phyloP scores from a whole-genome alignment of 2,329 filamentous ascomycete genomes.

The Stemphylium vesicarium region DNA sequence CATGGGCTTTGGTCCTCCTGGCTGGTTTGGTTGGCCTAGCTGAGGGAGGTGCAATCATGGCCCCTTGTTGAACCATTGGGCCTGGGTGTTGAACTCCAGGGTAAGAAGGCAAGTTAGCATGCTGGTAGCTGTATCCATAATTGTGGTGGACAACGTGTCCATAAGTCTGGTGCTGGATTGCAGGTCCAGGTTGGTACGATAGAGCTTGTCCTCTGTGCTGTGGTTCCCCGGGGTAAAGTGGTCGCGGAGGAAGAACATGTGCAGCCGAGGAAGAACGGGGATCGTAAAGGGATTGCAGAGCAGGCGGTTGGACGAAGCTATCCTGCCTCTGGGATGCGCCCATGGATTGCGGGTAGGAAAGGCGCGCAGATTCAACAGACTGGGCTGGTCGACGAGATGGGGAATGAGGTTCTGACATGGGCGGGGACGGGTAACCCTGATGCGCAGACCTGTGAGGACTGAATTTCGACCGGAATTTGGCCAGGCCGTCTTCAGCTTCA shows the following conservation, averaged over 20 bases:
- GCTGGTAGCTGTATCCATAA: conserved; percentile 42
- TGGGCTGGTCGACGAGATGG: conserved; percentile 48
- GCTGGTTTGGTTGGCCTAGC: conserved; percentile 43
- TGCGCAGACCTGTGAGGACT: conserved; percentile 45
- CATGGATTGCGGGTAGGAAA: conserved; percentile 33
- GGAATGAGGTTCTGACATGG: conserved; percentile 59
- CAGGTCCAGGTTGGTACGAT: conserved; percentile 36
- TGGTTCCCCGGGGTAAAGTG: conserved; percentile 40
- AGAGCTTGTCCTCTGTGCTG: conserved; percentile 30
- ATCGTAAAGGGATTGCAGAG: conserved; percentile 34
- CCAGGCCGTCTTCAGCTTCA: conserved; percentile 45
- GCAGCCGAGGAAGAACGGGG: conserved; percentile 27
- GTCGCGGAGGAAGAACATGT: conserved; percentile 30
- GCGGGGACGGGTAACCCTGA: conserved; percentile 56
- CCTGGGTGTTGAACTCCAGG: conserved; percentile 35
- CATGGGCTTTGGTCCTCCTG: conserved; percentile 73
- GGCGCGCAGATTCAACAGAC: conserved; percentile 40
- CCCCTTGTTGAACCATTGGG: conserved; percentile 40
- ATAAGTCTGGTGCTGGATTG: conserved; percentile 36
- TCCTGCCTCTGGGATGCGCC: conserved; percentile 34
- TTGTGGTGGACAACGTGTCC: conserved; percentile 30
- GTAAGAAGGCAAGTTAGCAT: conserved; percentile 32
- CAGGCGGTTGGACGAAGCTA: conserved; percentile 33
- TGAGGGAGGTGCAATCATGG: conserved; percentile 42
- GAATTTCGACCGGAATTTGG: conserved; percentile 43